Percentiles rank a stretch among this genome's conserved stretches.
These are phyloP conservation scores for Elongisporangium anandrum DNA, from an alignment of 352 stramenopile species.

Conservation along the genomic window DNA sequence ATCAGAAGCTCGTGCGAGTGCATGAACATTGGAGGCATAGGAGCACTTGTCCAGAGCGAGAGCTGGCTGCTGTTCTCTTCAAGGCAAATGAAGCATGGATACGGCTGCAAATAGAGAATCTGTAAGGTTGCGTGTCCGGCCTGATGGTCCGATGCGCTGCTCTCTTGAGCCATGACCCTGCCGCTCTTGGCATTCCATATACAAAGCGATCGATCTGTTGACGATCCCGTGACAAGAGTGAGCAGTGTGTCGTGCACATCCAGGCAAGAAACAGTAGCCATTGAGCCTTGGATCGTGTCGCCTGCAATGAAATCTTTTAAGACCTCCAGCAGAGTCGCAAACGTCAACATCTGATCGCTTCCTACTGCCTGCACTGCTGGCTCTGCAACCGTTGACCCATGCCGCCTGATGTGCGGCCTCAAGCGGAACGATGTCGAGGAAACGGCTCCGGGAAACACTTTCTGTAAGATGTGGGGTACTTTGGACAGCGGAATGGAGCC, in stretches of 20 bases:
- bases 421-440: neutral
- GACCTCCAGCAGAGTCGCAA: constrained; percentile 21
- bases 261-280: constrained; percentile 19
- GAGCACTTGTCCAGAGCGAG: constrained; percentile 33
- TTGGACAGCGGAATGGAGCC: constrained; percentile 10
- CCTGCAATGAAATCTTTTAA: constrained; percentile 18
- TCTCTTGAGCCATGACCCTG: constrained; percentile 21
- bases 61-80: constrained; percentile 18
- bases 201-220: constrained; percentile 28
- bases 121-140: constrained; percentile 9
- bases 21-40: constrained; percentile 17
- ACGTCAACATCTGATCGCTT: constrained; percentile 12
- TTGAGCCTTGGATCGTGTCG: neutral
- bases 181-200: constrained; percentile 45
- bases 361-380: neutral
- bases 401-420: neutral
- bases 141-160: neutral
- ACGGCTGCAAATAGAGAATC: constrained; percentile 30
- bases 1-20: neutral
- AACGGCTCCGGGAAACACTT: constrained; percentile 10
- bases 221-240: constrained; percentile 27
- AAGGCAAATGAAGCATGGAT: constrained; percentile 35
- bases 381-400: neutral
- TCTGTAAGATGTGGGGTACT: constrained; percentile 16
- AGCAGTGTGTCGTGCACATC: constrained; percentile 19